A percentile compares a stretch with the other conserved stretches of the same genome.
Evolutionary conservation across 2,329 filamentous ascomycete genomes (phyloP).

Genomic region (Epichloe scottii): DNA sequence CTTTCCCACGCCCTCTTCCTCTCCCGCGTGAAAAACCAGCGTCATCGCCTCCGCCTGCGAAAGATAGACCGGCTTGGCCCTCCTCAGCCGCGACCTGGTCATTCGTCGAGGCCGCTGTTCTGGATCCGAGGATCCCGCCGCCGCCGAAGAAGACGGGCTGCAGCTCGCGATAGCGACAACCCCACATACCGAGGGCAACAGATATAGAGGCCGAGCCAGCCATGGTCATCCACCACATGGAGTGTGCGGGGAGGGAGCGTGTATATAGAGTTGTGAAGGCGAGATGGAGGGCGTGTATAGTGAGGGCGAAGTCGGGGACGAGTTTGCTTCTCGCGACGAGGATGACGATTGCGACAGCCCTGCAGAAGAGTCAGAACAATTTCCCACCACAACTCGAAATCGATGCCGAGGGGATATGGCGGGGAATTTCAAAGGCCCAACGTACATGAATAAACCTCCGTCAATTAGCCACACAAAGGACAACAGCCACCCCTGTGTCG

Average conservation of each 20-base stretch:
- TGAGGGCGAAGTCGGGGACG: slow-evolving; percentile 86
- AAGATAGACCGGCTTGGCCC: slow-evolving; percentile 15
- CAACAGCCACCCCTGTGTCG: slow-evolving; percentile 47
- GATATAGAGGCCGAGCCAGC: slow-evolving; percentile 30
- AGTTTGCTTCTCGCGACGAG: slow-evolving; percentile 84
- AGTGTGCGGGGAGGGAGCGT: slow-evolving; percentile 58
- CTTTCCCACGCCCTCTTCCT: slow-evolving; percentile 35
- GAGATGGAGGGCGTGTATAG: slow-evolving; percentile 74
- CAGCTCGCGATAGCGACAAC: slow-evolving; percentile 80
- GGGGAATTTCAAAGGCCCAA: slow-evolving; percentile 7
- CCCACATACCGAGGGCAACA: slow-evolving; percentile 67
- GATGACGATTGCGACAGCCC: slow-evolving; percentile 70
- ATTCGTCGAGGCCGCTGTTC: slow-evolving; percentile 8
- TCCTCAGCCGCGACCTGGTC: slow-evolving; percentile 12
- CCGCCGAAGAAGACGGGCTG: slow-evolving; percentile 81
- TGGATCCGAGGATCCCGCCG: slow-evolving; percentile 30
- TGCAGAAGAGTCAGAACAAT: slow-evolving; percentile 22
- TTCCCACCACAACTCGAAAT: neutral
- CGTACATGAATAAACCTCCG: slow-evolving; percentile 39
- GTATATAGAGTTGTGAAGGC: slow-evolving; percentile 68
- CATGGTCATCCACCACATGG: slow-evolving; percentile 74
- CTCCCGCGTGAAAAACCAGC: slow-evolving; percentile 1
- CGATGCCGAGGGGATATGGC: neutral
- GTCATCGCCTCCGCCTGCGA: slow-evolving; percentile 25
- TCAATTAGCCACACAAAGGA: slow-evolving; percentile 46